Evolutionary conservation across 176 grass and related monocot genomes (phyloP), one percentile per base, ranked within the genome.

Genomic region (Eremochloa ophiuroides): DNA sequence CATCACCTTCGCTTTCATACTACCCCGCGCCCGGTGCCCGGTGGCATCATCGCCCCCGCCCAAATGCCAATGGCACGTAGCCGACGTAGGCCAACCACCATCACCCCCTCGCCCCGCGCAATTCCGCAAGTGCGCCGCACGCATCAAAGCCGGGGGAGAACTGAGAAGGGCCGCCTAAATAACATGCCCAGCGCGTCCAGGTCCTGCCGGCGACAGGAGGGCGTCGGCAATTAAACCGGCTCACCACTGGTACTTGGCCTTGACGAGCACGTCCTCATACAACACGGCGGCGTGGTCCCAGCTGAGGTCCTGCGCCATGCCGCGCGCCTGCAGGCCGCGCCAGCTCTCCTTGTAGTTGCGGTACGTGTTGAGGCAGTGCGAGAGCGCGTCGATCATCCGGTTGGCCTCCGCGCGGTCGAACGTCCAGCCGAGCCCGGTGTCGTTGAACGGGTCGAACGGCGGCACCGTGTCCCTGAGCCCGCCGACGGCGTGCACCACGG

Each of bases 161-260:
- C 28, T 37, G 10, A 35, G 55, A 39, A 25, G 39, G 39, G 26
- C 37, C 13, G 6, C 50, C 48, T 27, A 1, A 41, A 67, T 31
- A 41, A 18, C 17, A 47, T 44, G 40, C 28, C 18, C 37, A 12
- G 9, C 29, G 61, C n/a, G 42, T 48, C 76, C 61, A 50, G 40
- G 62, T 11, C 69, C 26, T 26, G 26, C 69, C 41, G 42, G 42
- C 16, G 69, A 20, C 44, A 28, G 44, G 68, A 12, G 25, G 30
- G 63, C 62, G 76, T 50, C 76, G 44, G 62, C 61, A 26, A 3
- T 2, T 20, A 3, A 1, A 8, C 15, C 4, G 26, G 18, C 2
- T 94, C 79, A 99, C 93, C 96, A 95, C 63, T 95, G 96, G 80
- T 99, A 99, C 88, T 99, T 95, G 40, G 96, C 96, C 39, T 94